Evolutionary conservation across 306 rosid species (phyloP).

Genomic region (Nissolia schottii): DNA sequence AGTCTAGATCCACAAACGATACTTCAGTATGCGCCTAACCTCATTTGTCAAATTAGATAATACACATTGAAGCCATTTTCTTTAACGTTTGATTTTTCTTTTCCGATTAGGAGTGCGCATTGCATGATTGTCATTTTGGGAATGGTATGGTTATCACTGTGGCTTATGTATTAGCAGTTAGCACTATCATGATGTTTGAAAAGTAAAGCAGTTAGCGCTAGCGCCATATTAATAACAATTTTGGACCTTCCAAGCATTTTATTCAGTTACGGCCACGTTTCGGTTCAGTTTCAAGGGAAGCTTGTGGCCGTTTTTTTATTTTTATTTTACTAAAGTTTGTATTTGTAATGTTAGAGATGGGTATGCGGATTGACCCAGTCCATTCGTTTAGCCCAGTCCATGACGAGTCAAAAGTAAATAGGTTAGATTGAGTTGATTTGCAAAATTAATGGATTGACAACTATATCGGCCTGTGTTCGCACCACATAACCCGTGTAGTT

Average conservation of each 20-base stretch:
- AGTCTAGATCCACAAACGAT: not conserved
- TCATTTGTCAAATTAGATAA: not conserved
- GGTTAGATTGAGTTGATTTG: too few species aligned
- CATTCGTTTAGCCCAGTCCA: too few species aligned
- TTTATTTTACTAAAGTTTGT: not conserved
- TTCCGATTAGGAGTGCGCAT: not conserved
- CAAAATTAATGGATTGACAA: too few species aligned
- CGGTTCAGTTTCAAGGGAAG: slow-evolving; percentile 23
- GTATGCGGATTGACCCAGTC: too few species aligned
- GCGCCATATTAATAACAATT: not conserved
- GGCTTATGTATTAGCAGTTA: not conserved
- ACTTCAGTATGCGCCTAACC: not conserved
- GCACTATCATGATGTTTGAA: not conserved
- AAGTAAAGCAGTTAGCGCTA: not conserved
- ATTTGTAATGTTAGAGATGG: too few species aligned
- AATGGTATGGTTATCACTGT: not conserved
- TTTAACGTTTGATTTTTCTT: not conserved
- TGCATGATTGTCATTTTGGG: slow-evolving; percentile 10
- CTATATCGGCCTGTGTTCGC: too few species aligned
- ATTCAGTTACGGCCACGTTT: not conserved
- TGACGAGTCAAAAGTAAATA: too few species aligned
- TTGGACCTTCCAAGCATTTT: slow-evolving; percentile 21
- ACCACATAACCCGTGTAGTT: too few species aligned
- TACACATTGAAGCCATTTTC: not conserved
- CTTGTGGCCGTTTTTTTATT: slow-evolving; percentile 21